Percentiles rank a stretch among this genome's conserved stretches.
Conservation (phyloP, 2,329 filamentous ascomycete genomes). For the Chalaropsis thielavioides region DNA sequence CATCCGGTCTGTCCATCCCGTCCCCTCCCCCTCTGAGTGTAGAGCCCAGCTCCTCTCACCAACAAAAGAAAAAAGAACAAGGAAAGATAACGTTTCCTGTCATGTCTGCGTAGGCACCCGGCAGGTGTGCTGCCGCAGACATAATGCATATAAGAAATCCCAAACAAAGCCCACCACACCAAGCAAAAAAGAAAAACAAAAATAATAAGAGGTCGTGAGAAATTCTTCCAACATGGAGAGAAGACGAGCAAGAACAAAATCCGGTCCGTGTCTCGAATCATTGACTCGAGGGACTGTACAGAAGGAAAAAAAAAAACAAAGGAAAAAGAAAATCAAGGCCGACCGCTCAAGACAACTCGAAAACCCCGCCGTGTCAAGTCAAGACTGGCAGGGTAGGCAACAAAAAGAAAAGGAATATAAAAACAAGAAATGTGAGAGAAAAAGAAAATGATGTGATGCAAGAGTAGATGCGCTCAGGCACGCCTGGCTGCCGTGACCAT, state of each 20-base stretch:
- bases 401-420: background rate
- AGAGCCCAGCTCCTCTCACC: background rate
- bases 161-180: background rate
- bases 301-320: slow-evolving; percentile 8
- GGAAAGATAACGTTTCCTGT: background rate
- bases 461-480: background rate
- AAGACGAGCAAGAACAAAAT: background rate
- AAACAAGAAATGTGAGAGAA: slow-evolving; percentile 7
- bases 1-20: too few relatives aligned
- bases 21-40: background rate
- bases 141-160: background rate
- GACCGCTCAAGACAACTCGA: background rate
- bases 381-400: background rate
- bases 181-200: background rate
- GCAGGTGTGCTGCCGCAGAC: background rate
- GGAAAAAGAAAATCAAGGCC: slow-evolving; percentile 7
- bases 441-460: slow-evolving; percentile 1
- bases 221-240: background rate
- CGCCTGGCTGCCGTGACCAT: background rate
- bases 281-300: background rate
- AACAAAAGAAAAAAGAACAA: slow-evolving; percentile 4
- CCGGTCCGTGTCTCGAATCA: background rate
- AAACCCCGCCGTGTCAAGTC: background rate
- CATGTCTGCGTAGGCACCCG: background rate
- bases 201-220: slow-evolving; percentile 1